phyloP scores from a whole-genome alignment of 2,329 filamentous ascomycete species.

The Helotiales sp. region DNA sequence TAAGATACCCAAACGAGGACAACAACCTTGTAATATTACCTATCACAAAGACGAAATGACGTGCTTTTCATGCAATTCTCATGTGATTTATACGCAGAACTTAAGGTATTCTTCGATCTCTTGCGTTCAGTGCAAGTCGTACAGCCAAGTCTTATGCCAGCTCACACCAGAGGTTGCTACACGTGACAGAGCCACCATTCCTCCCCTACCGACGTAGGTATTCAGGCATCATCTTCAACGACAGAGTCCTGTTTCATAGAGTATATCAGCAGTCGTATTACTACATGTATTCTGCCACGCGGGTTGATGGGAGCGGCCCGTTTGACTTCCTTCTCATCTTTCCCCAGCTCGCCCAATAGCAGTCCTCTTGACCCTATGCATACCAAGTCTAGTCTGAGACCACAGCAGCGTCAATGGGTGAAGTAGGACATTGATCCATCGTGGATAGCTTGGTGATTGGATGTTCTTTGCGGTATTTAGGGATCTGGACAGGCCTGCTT shows the following conservation, averaged over 20 bases:
- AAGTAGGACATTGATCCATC: background rate
- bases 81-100: background rate
- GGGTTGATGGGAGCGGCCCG: background rate
- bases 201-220: background rate
- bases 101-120: background rate
- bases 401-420: background rate
- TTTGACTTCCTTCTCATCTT: background rate
- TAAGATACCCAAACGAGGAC: conserved; percentile 14
- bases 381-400: conserved; percentile 3
- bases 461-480: background rate
- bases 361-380: background rate
- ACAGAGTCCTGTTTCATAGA: background rate
- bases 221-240: too few species aligned
- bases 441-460: background rate
- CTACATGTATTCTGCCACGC: background rate
- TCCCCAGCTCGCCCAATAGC: conserved; percentile 3
- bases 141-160: background rate
- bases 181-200: background rate
- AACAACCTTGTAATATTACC: background rate
- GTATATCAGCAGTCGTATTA: background rate
- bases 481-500: background rate
- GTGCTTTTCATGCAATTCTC: background rate
- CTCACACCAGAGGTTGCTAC: background rate
- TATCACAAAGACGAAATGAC: background rate
- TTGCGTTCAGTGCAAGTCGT: background rate